Evolutionary conservation across 495 filamentous ascomycete genomes (phyloP), one percentile per base, ranked within the genome.

Genomic region (Xylaria bambusicola): DNA sequence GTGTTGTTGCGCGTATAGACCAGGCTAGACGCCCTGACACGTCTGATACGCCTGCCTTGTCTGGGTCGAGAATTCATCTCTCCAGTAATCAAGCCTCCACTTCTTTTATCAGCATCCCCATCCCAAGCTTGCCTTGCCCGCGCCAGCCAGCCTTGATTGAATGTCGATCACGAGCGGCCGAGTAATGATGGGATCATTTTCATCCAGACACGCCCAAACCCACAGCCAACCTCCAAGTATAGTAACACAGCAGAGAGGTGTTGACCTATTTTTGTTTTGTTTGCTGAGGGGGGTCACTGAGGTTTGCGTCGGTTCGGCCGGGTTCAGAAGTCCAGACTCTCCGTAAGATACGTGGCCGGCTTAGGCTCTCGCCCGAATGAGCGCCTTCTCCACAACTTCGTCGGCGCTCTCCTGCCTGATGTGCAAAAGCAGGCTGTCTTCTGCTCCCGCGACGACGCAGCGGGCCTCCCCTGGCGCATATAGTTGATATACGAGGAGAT

Each of bases 401-500:
- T 47, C 27, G 20, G 24, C 57, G 24, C 57, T 62, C 44, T 71
- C 69, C 27, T 65, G 62, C 27, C 17, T 38, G 5, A 69, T 58
- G 46, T 38, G 64, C 13, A 71, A 47, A 13, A 71, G 62, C 26
- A 38, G 45, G 27, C 27, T 51, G 36, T 71, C 66, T 17, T 57
- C 58, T 24, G 60, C 60, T 29, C 40, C 3, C 27, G 60, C 63
- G 26, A 71, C 42, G 40, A 71, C 45, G 56, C 66, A 65, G n/a
- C 62, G 56, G 18, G 58, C 44, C 38, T 64, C 64, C 3, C 66
- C 69, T 0, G 66, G 64, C 18, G 57, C 56, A 27, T 52, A 69
- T 12, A 71, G 64, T 29, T 67, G 66, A 31, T 60, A 68, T 1
- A 71, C 62, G 20, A 65, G 10, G 18, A 71, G 63, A 0, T 71